Evolutionary conservation across 2,329 filamentous ascomycete genomes (phyloP).

Genomic region (Neonectria punicea): DNA sequence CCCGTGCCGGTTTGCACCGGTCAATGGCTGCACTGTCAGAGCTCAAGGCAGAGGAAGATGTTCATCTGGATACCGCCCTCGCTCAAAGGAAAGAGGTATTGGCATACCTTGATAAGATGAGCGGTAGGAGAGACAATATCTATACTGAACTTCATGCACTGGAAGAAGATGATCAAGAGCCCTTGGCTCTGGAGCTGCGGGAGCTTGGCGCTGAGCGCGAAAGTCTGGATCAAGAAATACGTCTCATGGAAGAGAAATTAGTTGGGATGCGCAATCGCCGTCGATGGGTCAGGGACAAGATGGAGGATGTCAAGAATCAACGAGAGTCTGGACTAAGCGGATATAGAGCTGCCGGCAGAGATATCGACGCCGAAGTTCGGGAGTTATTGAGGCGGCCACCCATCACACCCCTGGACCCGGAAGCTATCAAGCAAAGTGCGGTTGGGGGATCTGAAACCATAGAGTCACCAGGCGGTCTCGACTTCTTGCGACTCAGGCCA

Average conservation of each 20-base stretch:
- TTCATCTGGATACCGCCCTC: conserved; percentile 66
- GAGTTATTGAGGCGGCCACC: conserved; percentile 69
- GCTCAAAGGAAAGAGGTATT: conserved; percentile 67
- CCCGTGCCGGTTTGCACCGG: conserved; percentile 71
- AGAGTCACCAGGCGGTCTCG: conserved; percentile 53
- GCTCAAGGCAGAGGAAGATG: conserved; percentile 76
- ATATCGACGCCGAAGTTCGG: conserved; percentile 71
- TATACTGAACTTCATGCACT: conserved; percentile 63
- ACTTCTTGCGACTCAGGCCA: conserved; percentile 70
- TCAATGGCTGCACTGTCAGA: conserved; percentile 72
- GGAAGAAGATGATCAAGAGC: conserved; percentile 65
- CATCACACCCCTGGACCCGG: conserved; percentile 62
- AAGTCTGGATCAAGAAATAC: conserved; percentile 70
- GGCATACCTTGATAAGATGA: conserved; percentile 64
- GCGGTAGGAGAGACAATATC: conserved; percentile 61
- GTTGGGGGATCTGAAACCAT: conserved; percentile 26
- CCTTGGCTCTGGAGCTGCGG: conserved; percentile 69
- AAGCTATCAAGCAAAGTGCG: conserved; percentile 48
- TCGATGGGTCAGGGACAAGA: conserved; percentile 66
- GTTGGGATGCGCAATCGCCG: conserved; percentile 69
- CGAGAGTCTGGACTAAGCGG: conserved; percentile 78
- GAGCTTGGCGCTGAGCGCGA: conserved; percentile 66
- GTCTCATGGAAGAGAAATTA: conserved; percentile 72
- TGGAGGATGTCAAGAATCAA: conserved; percentile 71
- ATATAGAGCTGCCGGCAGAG: conserved; percentile 73